These are phyloP conservation scores for Erodium texanum DNA, from an alignment of 441 rosid species.

Conservation along the genomic window DNA sequence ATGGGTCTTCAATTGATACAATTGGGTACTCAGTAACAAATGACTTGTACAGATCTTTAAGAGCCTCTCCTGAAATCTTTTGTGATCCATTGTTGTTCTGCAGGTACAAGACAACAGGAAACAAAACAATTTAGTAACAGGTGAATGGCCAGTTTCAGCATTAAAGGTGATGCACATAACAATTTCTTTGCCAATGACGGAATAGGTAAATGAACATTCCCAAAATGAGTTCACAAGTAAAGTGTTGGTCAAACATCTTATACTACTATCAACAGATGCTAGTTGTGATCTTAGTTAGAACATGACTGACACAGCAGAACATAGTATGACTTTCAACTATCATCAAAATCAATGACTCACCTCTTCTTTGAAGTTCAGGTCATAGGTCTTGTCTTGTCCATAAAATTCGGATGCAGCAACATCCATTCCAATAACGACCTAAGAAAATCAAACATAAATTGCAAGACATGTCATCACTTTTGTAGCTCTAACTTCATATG, in stretches of 20 bases:
- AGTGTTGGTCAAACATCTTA: too few species aligned
- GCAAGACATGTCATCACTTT: neutral
- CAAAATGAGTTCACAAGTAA: too few species aligned
- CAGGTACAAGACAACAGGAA: slow-evolving; percentile 5
- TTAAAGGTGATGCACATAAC: too few species aligned
- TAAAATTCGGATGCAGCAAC: slow-evolving; percentile 98
- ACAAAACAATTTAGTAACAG: too few species aligned
- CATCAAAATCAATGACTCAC: slow-evolving; percentile 23
- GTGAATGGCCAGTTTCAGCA: too few species aligned
- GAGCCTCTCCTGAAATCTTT: slow-evolving; percentile 78
- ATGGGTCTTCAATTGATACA: slow-evolving; percentile 91
- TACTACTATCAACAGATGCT: too few species aligned
- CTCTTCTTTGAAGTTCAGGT: slow-evolving; percentile 97
- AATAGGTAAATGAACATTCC: too few species aligned
- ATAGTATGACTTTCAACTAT: too few species aligned
- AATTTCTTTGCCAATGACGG: too few species aligned
- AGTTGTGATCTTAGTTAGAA: too few species aligned
- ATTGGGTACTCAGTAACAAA: slow-evolving; percentile 84
- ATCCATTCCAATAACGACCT: slow-evolving; percentile 99
- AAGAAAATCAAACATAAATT: slow-evolving; percentile 6
- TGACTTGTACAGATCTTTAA: slow-evolving; percentile 86
- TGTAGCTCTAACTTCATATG: neutral
- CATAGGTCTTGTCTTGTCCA: slow-evolving; percentile 64
- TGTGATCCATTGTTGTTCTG: slow-evolving; percentile 79
- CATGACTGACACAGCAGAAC: too few species aligned